A percentile compares a stretch with the other conserved stretches of the same genome.
Conservation (phyloP, 257 asterid genomes). For the Cinchona pubescens region DNA sequence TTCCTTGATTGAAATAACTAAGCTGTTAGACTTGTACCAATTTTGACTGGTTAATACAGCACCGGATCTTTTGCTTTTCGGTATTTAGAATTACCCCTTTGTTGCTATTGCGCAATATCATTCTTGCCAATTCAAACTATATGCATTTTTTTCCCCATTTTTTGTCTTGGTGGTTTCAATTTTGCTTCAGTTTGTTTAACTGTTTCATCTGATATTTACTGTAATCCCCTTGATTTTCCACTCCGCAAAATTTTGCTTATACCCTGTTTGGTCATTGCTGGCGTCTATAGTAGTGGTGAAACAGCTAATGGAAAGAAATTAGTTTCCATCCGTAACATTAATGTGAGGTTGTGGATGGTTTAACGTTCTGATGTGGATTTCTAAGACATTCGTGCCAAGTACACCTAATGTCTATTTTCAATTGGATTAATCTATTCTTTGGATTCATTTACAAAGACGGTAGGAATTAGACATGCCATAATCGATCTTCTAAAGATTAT, state of each 20-base stretch:
- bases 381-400: neutral
- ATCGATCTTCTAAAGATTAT: too few species aligned
- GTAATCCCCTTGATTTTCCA: neutral
- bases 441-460: neutral
- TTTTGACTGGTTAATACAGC: neutral
- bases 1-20: conserved; percentile 7
- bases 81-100: too few species aligned
- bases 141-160: neutral
- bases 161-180: neutral
- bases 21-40: neutral
- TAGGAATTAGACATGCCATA: too few species aligned
- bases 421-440: too few species aligned
- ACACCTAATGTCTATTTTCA: too few species aligned
- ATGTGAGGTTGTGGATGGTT: too few species aligned
- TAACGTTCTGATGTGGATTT: too few species aligned
- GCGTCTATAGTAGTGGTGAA: too few species aligned
- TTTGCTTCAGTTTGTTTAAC: neutral
- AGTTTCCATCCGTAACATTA: too few species aligned
- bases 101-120: neutral
- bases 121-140: neutral
- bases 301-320: too few species aligned
- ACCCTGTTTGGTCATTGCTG: too few species aligned
- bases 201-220: neutral
- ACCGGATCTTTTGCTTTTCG: neutral
- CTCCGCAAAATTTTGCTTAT: too few species aligned